Base-by-base conservation (phyloP, 345 rosid genomes). In the Dipteronia sinensis region DNA sequence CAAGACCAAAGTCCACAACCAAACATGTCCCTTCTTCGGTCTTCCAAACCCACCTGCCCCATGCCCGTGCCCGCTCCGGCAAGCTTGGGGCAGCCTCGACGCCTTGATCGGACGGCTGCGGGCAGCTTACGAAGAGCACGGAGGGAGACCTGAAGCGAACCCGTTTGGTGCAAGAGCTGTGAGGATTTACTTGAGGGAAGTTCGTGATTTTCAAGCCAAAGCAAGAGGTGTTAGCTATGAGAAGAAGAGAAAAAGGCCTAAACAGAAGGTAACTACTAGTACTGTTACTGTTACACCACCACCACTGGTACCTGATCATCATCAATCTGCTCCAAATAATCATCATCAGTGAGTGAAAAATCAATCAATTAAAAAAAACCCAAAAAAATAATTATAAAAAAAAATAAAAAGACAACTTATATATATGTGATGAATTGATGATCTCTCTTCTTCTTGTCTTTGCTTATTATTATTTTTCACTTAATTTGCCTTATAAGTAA, bases 1-100 rank as follows among this genome's bases (percentile, higher is more conserved):
- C 10, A 90, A 90, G 81, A 90, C 94, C 75, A 91, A 91, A 77
- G 93, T 91, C 56, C 98, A 94, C 72, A 89, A 85, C 88, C 93
- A 94, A 75, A 79, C 81, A 20, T 94, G 98, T 81, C 95, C 97
- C 22, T 95, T 91, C 87, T 95, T 93, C 63, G 98, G 98, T 23
- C 78, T 90, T 8, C 90, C 98, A 0, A 90, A 89, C 82, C 98
- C 98, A 34, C 98, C 98, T 0, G 90, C 94, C 3, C 97, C 97
- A 9, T 95, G 98, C 73, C 93, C 94, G 9, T 95, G 98, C 74
- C 98, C 98, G 12, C 92, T 95, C 69, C 87, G 91, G 2, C 98
- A 95, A 73, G 98, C 98, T 3, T 94, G 98, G 98, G 98, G 98
- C 67, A 94, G 98, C 87, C 94, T 94, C 0, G 98, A 93, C 42